These are phyloP conservation scores for Metschnikowia baotianmanensis DNA, from an alignment of 805 yeast genomes.

Conservation along the genomic window DNA sequence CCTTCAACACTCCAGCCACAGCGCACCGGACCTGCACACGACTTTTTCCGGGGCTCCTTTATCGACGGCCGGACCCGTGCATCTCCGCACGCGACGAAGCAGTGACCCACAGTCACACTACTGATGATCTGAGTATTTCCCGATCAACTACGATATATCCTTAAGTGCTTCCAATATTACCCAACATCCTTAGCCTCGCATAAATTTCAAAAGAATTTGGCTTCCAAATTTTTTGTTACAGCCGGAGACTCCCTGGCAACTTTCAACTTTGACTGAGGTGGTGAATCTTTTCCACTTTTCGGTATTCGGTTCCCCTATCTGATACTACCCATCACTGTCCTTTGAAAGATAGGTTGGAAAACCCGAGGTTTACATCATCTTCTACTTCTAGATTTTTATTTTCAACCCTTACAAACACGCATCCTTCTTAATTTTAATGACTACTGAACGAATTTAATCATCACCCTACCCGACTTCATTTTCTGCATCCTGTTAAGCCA, in stretches of 20 bases:
- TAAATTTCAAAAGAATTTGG: no score
- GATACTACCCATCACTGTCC: no score
- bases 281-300: conserved; percentile 1
- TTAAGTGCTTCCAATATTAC: no score
- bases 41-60: neutral
- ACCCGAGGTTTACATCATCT: no score
- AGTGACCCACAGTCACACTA: conserved; percentile 8
- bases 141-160: neutral
- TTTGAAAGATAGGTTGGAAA: no score
- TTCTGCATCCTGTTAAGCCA: conserved; percentile 2
- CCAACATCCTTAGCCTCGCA: no score
- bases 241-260: no score
- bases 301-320: neutral
- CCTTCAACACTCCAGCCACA: no score
- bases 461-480: conserved; percentile 1
- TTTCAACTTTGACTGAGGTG: no score
- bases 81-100: conserved; percentile 4
- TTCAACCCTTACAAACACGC: neutral
- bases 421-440: conserved; percentile 7
- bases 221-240: neutral
- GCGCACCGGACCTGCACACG: no score
- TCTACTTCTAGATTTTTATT: no score
- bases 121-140: neutral
- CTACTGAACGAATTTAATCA: conserved; percentile 8
- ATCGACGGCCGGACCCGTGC: conserved; percentile 3